Evolutionary conservation across 768 basidiomycete genomes (phyloP).

Genomic region (Ramaria sp.): DNA sequence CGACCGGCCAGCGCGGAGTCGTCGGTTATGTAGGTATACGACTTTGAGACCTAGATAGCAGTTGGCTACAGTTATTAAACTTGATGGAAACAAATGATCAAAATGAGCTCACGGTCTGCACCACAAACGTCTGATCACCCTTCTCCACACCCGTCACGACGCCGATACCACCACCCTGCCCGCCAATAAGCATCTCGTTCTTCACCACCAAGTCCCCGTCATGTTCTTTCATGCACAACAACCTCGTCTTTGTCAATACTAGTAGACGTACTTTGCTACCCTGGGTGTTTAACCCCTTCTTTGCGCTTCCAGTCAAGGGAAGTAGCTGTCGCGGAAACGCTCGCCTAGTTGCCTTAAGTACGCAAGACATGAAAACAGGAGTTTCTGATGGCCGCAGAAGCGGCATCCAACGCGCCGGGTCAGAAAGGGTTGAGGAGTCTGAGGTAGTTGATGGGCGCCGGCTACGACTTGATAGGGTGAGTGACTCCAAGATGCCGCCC

Average conservation of each 20-base stretch:
- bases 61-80: background rate
- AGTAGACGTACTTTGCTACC: constrained; percentile 38
- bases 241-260: constrained; percentile 43
- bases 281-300: constrained; percentile 35
- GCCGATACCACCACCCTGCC: constrained; percentile 20
- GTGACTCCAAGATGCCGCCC: constrained; percentile 3
- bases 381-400: constrained; percentile 22
- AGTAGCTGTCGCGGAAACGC: constrained; percentile 45
- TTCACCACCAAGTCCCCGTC: constrained; percentile 14
- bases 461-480: constrained; percentile 7
- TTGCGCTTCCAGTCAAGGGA: constrained; percentile 20
- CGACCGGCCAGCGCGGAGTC: constrained; percentile 17
- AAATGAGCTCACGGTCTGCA: constrained; percentile 43
- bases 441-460: background rate
- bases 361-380: constrained; percentile 39
- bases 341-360: constrained; percentile 29
- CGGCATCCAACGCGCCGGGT: constrained; percentile 3
- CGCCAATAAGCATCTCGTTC: constrained; percentile 28
- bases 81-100: background rate
- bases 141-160: constrained; percentile 8
- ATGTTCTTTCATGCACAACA: constrained; percentile 46
- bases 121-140: constrained; percentile 34
- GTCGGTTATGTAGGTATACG: constrained; percentile 19
- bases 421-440: background rate
- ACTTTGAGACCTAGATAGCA: constrained; percentile 32